Percentiles rank a stretch among this genome's conserved stretches.
Evolutionary conservation across 2,329 filamentous ascomycete species (phyloP).

Genomic region (Niveomyces coronatus): DNA sequence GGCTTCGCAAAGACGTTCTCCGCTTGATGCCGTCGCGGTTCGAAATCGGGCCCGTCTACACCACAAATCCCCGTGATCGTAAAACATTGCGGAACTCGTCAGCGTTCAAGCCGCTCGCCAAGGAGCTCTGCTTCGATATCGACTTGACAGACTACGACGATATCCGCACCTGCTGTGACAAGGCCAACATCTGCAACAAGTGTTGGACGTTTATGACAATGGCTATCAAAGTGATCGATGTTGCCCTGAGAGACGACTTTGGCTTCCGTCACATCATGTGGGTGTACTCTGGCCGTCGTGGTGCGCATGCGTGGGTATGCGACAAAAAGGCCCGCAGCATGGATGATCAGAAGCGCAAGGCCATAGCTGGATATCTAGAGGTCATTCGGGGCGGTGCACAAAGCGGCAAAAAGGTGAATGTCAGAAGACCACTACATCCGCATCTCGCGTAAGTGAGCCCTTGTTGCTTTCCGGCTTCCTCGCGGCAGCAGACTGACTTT

Average conservation of each 20-base stretch:
- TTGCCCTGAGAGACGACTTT: conserved; percentile 83
- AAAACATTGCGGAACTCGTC: conserved; percentile 74
- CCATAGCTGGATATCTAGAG: conserved; percentile 83
- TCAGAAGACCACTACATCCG: conserved; percentile 78
- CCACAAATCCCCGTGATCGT: conserved; percentile 82
- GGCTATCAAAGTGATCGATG: conserved; percentile 89
- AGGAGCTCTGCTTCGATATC: conserved; percentile 98
- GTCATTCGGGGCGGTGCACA: conserved; percentile 79
- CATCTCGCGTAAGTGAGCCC: conserved; percentile 56
- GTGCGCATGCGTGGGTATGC: conserved; percentile 96
- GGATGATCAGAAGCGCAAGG: conserved; percentile 75
- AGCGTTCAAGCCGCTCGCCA: conserved; percentile 77
- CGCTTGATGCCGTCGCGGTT: conserved; percentile 84
- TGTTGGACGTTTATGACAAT: conserved; percentile 98
- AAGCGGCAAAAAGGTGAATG: conserved; percentile 76
- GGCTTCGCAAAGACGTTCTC: conserved; percentile 83
- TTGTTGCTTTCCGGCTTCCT: no score
- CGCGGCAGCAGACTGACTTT: no score
- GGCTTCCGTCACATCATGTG: conserved; percentile 95
- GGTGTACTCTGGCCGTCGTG: conserved; percentile 95
- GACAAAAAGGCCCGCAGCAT: conserved; percentile 76
- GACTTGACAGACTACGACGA: conserved; percentile 99
- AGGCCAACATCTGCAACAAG: conserved; percentile 84
- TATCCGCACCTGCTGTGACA: conserved; percentile 87
- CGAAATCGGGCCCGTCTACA: conserved; percentile 97